A percentile compares a stretch with the other conserved stretches of the same genome.
phyloP scores from a whole-genome alignment of 495 filamentous ascomycete species.

The Immersiella caudata region DNA sequence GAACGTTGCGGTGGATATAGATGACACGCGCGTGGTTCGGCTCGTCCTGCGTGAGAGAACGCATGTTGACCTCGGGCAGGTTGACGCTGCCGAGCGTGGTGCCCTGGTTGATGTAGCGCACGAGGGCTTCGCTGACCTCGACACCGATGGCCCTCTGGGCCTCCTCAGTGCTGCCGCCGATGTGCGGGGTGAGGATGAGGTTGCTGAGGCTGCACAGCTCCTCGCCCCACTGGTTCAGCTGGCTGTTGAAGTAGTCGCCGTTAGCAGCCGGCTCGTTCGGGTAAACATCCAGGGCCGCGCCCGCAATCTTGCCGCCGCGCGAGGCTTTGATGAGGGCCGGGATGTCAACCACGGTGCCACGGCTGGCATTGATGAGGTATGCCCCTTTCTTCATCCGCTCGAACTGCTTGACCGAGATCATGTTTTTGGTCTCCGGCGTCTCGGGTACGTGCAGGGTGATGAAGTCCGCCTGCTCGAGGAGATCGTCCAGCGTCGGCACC shows the following conservation, averaged over 20 bases:
- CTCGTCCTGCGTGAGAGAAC: conserved; percentile 84
- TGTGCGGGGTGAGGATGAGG: conserved; percentile 93
- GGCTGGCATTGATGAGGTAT: conserved; percentile 94
- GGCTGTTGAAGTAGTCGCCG: conserved; percentile 87
- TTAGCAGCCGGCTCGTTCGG: conserved; percentile 92
- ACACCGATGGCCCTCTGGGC: conserved; percentile 95
- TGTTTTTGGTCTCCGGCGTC: conserved; percentile 83
- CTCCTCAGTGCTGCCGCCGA: conserved; percentile 97
- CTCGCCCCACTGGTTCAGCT: conserved; percentile 84
- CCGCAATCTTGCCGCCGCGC: conserved; percentile 85
- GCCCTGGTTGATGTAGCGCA: conserved; percentile 92
- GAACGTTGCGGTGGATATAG: conserved; percentile 94
- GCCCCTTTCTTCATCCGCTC: conserved; percentile 87
- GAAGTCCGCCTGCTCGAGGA: conserved; percentile 84
- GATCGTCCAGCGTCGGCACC: conserved; percentile 71
- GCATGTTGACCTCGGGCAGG: conserved; percentile 88
- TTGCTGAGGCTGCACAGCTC: conserved; percentile 87
- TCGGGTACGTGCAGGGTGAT: conserved; percentile 94
- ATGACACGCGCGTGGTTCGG: conserved; percentile 86
- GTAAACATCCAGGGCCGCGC: conserved; percentile 94
- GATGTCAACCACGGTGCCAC: conserved; percentile 92
- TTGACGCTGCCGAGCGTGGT: conserved; percentile 90
- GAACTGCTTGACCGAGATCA: conserved; percentile 79
- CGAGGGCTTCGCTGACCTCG: conserved; percentile 84
- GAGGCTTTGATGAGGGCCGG: conserved; percentile 87